Evolutionary conservation across 345 rosid genomes (phyloP).

Genomic region (Cochlearia excelsa): DNA sequence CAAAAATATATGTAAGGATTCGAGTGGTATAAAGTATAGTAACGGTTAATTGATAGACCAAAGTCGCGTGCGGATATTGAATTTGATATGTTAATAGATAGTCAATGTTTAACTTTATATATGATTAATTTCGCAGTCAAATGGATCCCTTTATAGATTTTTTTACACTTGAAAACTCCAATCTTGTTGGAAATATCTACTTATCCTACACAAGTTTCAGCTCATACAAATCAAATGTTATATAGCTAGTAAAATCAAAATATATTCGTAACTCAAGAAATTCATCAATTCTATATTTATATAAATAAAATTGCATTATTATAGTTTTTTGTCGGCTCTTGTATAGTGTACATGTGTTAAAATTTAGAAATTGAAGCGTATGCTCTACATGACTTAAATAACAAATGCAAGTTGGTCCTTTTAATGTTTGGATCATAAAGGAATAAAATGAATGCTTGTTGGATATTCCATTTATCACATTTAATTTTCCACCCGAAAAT

Average conservation of each 20-base stretch:
- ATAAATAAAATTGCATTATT: too few relatives aligned
- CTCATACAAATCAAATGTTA: not conserved
- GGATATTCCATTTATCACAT: conserved; percentile 26
- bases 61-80: conserved; percentile 20
- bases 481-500: conserved; percentile 14
- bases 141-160: conserved; percentile 9
- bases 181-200: conserved; percentile 10
- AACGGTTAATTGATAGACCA: conserved; percentile 13
- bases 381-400: conserved; percentile 11
- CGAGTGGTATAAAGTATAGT: conserved; percentile 9
- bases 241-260: too few relatives aligned
- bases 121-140: conserved; percentile 17
- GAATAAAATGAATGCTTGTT: conserved; percentile 18
- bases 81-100: conserved; percentile 1
- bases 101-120: conserved; percentile 2
- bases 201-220: not conserved
- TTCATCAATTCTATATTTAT: too few relatives aligned
- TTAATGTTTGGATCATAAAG: conserved; percentile 17
- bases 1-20: not conserved
- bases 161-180: conserved; percentile 1
- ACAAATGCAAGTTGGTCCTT: conserved; percentile 33
- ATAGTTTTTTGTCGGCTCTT: too few relatives aligned
- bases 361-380: not conserved
- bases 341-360: too few relatives aligned
- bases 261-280: too few relatives aligned